Evolutionary conservation across 1,284 basidiomycete genomes (phyloP).

Genomic region (Puccinia horiana): DNA sequence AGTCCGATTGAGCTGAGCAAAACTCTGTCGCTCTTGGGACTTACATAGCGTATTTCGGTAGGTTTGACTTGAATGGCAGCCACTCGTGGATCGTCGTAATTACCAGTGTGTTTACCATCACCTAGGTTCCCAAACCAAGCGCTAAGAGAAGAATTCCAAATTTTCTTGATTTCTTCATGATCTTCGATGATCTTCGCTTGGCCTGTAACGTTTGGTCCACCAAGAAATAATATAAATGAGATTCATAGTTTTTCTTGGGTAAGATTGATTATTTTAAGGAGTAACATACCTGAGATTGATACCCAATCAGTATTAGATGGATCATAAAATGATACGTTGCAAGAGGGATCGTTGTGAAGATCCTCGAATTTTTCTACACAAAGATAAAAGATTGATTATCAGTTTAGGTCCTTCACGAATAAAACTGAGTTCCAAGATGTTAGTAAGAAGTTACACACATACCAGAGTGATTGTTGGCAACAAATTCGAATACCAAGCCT

Average conservation of each 20-base stretch:
- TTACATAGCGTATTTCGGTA: conserved; percentile 63
- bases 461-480: conserved; percentile 73
- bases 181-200: conserved; percentile 65
- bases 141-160: conserved; percentile 69
- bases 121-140: conserved; percentile 85
- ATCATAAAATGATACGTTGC: conserved; percentile 78
- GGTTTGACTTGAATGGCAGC: conserved; percentile 78
- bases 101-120: conserved; percentile 82
- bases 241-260: neutral
- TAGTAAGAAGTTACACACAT: conserved; percentile 61
- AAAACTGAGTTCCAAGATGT: too few species aligned
- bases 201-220: conserved; percentile 49
- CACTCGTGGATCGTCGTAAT: conserved; percentile 76
- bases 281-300: conserved; percentile 70
- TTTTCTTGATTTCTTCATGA: conserved; percentile 68
- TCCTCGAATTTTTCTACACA: conserved; percentile 41
- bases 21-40: neutral
- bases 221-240: conserved; percentile 59
- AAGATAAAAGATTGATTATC: neutral
- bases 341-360: conserved; percentile 65
- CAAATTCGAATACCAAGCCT: conserved; percentile 65
- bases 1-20: neutral
- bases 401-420: too few species aligned
- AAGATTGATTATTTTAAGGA: neutral
- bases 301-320: conserved; percentile 76